A percentile compares a stretch with the other conserved stretches of the same genome.
These are phyloP conservation scores for Allium sativum DNA, from an alignment of 106 monocot genomes.

Conservation along the genomic window DNA sequence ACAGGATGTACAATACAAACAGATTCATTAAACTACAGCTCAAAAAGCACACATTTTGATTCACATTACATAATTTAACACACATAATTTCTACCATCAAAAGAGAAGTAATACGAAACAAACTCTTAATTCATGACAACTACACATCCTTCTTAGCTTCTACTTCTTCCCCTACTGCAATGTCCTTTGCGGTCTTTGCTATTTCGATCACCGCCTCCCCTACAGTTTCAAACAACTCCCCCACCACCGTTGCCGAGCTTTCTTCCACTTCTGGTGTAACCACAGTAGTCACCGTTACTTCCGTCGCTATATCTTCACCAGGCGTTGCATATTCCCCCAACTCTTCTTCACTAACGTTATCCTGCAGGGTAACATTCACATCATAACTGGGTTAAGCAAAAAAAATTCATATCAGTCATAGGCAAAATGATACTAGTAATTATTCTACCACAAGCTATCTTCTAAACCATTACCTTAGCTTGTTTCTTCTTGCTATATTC, in stretches of 20 bases:
- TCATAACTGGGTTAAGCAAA: constrained; percentile 2
- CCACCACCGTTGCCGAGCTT: background rate
- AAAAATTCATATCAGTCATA: background rate
- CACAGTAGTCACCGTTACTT: background rate
- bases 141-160: no score
- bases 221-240: constrained; percentile 8
- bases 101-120: no score
- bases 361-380: constrained; percentile 8
- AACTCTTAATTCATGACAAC: no score
- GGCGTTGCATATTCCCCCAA: background rate
- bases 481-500: background rate
- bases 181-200: constrained; percentile 9
- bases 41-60: no score
- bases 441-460: background rate
- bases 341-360: background rate
- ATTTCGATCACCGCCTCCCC: constrained; percentile 5
- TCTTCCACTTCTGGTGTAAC: background rate
- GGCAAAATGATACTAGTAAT: background rate
- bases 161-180: constrained; percentile 1
- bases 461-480: background rate
- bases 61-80: no score
- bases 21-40: no score
- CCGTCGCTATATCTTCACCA: background rate
- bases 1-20: no score
- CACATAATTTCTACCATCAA: no score